Evolutionary conservation across 768 basidiomycete species (phyloP).

Genomic region (Ramaria sp.): DNA sequence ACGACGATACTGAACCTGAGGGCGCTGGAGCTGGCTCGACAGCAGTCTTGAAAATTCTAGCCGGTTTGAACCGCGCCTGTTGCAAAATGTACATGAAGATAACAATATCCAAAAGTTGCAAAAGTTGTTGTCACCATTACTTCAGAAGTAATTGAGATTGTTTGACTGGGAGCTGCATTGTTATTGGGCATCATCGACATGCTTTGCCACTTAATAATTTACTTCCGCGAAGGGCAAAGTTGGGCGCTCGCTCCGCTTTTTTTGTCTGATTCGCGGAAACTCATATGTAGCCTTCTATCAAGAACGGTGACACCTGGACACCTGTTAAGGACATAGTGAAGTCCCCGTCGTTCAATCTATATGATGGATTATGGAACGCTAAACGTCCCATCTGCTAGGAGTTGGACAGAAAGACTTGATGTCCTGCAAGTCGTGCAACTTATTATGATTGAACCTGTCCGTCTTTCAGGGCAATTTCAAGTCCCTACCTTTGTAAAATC

Average conservation of each 20-base stretch:
- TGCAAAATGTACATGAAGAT: not conserved
- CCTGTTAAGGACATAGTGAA: too few species aligned
- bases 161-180: constrained; percentile 20
- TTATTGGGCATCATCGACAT: constrained; percentile 18
- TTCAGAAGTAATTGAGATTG: constrained; percentile 33
- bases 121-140: constrained; percentile 34
- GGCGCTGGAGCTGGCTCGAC: constrained; percentile 51
- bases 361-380: too few species aligned
- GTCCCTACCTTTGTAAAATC: too few species aligned
- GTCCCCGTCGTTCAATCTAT: too few species aligned
- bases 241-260: too few species aligned
- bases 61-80: constrained; percentile 72
- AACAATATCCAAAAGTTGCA: not conserved
- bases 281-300: not conserved
- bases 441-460: too few species aligned
- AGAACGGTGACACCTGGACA: too few species aligned
- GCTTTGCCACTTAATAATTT: constrained; percentile 15
- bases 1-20: constrained; percentile 27
- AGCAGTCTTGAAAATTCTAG: constrained; percentile 77
- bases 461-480: too few species aligned
- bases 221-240: not conserved
- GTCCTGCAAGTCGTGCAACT: too few species aligned
- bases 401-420: too few species aligned
- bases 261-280: too few species aligned
- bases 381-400: too few species aligned